A percentile compares a stretch with the other conserved stretches of the same genome.
Evolutionary conservation across 2,329 filamentous ascomycete genomes (phyloP).

Genomic region (Ceratocystis ficicola): DNA sequence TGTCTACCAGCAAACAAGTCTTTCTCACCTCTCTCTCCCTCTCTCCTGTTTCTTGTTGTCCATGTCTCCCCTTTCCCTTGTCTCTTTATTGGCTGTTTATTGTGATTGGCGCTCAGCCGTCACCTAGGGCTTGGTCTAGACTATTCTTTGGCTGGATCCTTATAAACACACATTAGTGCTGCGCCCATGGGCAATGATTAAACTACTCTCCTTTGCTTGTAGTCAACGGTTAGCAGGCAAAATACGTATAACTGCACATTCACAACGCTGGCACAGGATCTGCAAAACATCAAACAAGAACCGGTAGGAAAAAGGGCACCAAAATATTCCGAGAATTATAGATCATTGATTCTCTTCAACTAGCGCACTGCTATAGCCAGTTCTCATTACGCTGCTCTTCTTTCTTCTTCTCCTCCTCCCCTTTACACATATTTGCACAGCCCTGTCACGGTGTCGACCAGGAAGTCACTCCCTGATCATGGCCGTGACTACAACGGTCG

Average conservation of each 20-base stretch:
- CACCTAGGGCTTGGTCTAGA: slow-evolving; percentile 8
- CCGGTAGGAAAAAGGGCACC: not conserved
- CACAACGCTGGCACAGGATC: not conserved
- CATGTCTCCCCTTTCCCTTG: not conserved
- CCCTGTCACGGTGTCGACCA: too few relatives aligned
- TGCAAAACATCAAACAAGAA: not conserved
- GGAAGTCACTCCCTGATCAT: too few relatives aligned
- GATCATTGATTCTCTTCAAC: too few relatives aligned
- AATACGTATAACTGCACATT: too few relatives aligned
- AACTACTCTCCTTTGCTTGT: not conserved
- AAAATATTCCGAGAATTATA: not conserved
- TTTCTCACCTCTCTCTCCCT: not conserved
- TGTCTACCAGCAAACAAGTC: not conserved
- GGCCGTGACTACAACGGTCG: too few relatives aligned
- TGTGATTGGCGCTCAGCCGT: slow-evolving; percentile 3
- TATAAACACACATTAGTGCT: not conserved
- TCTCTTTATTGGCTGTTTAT: not conserved
- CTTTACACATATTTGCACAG: too few relatives aligned
- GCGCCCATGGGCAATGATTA: too few relatives aligned
- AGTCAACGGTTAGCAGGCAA: not conserved
- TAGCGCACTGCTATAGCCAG: too few relatives aligned
- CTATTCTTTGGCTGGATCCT: not conserved
- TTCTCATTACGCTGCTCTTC: too few relatives aligned
- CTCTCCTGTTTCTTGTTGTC: not conserved
- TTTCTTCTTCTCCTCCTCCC: too few relatives aligned